phyloP scores from a whole-genome alignment of 1,284 basidiomycete genomes.

The Boletus mariae region DNA sequence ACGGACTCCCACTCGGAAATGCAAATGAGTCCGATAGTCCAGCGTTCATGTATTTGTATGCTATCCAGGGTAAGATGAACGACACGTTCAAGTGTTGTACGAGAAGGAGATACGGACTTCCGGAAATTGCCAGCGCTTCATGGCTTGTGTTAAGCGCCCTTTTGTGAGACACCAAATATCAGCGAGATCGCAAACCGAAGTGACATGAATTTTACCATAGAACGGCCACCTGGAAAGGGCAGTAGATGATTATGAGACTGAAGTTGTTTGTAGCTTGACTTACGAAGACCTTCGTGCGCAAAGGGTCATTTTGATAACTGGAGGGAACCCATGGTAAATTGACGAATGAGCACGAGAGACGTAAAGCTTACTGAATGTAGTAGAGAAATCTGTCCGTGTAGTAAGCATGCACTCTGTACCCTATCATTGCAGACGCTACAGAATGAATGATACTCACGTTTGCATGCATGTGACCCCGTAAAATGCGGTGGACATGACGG shows the following conservation, averaged over 20 bases:
- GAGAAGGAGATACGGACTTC: slow-evolving; percentile 5
- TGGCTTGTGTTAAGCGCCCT: slow-evolving; percentile 13
- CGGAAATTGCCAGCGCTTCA: slow-evolving; percentile 3
- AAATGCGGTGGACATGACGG: background rate
- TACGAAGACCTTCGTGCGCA: slow-evolving; percentile 10
- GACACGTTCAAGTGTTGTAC: background rate
- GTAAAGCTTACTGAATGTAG: slow-evolving; percentile 7
- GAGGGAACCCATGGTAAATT: background rate
- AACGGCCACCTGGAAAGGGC: slow-evolving; percentile 1
- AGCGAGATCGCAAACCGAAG: background rate
- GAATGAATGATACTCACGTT: slow-evolving; percentile 7
- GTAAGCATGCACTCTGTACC: no score
- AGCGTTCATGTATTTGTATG: slow-evolving; percentile 8
- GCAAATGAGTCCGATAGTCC: no score
- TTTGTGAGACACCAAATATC: background rate
- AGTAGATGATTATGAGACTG: background rate
- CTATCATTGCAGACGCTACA: no score
- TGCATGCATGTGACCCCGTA: background rate
- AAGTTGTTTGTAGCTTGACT: background rate
- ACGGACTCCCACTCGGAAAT: no score
- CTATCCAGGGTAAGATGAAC: background rate
- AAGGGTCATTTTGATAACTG: slow-evolving; percentile 13
- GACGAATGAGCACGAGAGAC: background rate
- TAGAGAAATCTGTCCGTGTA: slow-evolving; percentile 13
- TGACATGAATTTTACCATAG: slow-evolving; percentile 1